A percentile compares a stretch with the other conserved stretches of the same genome.
These are phyloP conservation scores for Odontarrhena argentea DNA, from an alignment of 345 rosid species.

Conservation along the genomic window DNA sequence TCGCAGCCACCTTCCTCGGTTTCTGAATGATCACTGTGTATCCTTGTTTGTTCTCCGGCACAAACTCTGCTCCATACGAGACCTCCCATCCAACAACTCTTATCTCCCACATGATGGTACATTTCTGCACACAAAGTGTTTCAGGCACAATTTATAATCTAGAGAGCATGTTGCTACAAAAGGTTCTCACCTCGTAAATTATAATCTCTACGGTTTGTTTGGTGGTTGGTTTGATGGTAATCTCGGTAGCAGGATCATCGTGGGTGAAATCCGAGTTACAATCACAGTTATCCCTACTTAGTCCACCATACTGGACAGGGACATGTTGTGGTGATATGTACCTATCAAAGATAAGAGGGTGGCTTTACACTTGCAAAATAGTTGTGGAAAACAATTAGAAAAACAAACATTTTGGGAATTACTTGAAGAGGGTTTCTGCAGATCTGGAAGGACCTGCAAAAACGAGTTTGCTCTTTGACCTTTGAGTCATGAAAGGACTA, in stretches of 20 bases:
- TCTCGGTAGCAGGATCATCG: constrained; percentile 39
- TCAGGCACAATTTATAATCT: neutral
- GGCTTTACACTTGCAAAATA: neutral
- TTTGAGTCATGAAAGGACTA: constrained; percentile 44
- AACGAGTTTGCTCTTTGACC: constrained; percentile 47
- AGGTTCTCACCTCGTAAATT: constrained; percentile 37
- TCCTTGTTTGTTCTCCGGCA: constrained; percentile 39
- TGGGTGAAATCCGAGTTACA: constrained; percentile 36
- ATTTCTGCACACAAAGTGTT: constrained; percentile 30
- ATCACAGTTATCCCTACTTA: constrained; percentile 37
- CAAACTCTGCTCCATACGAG: constrained; percentile 42
- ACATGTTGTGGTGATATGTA: constrained; percentile 44
- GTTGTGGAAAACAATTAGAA: neutral
- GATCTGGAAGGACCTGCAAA: constrained; percentile 47
- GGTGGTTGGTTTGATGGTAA: constrained; percentile 36
- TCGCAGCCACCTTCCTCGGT: constrained; percentile 35
- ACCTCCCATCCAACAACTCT: constrained; percentile 47
- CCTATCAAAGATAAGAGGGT: constrained; percentile 22
- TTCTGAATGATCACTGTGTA: constrained; percentile 46
- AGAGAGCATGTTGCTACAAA: neutral
- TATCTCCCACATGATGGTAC: constrained; percentile 42
- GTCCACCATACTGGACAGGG: constrained; percentile 45
- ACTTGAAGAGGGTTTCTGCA: constrained; percentile 45
- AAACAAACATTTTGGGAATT: constrained; percentile 3
- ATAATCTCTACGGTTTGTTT: constrained; percentile 46